These are phyloP conservation scores for Chloris gayana DNA, from an alignment of 176 grass and related monocot species.

Conservation along the genomic window DNA sequence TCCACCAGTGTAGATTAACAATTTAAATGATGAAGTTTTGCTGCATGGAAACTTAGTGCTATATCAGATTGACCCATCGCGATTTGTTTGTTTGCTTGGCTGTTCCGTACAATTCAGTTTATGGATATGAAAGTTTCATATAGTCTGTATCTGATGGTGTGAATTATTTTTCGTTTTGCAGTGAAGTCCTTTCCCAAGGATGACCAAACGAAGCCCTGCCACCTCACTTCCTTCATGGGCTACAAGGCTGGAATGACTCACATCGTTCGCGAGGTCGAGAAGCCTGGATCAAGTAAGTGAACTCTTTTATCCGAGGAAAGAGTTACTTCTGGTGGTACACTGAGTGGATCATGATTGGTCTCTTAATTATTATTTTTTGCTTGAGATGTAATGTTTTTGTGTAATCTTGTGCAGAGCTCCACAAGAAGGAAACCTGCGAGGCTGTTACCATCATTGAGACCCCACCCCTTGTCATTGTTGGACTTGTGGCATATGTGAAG, in stretches of 20 bases:
- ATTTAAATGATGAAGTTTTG: background rate
- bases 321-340: too few species aligned
- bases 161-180: slow-evolving; percentile 27
- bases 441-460: slow-evolving; percentile 92
- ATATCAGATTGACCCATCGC: background rate
- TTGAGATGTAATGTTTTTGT: background rate
- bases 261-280: slow-evolving; percentile 91
- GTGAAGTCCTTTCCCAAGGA: slow-evolving; percentile 88
- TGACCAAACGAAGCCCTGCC: slow-evolving; percentile 54
- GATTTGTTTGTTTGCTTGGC: too few species aligned
- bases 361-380: too few species aligned
- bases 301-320: background rate
- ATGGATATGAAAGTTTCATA: background rate
- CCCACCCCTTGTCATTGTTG: slow-evolving; percentile 86
- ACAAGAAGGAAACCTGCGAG: slow-evolving; percentile 99
- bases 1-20: background rate
- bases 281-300: slow-evolving; percentile 91
- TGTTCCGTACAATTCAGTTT: background rate
- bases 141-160: background rate
- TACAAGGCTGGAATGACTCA: slow-evolving; percentile 99
- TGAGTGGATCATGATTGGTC: too few species aligned
- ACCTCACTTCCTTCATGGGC: slow-evolving; percentile 77
- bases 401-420: slow-evolving; percentile 62
- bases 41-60: background rate
- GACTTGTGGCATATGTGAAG: slow-evolving; percentile 89